phyloP scores from a whole-genome alignment of 2,329 filamentous ascomycete species.

The Coleophoma crateriformis region DNA sequence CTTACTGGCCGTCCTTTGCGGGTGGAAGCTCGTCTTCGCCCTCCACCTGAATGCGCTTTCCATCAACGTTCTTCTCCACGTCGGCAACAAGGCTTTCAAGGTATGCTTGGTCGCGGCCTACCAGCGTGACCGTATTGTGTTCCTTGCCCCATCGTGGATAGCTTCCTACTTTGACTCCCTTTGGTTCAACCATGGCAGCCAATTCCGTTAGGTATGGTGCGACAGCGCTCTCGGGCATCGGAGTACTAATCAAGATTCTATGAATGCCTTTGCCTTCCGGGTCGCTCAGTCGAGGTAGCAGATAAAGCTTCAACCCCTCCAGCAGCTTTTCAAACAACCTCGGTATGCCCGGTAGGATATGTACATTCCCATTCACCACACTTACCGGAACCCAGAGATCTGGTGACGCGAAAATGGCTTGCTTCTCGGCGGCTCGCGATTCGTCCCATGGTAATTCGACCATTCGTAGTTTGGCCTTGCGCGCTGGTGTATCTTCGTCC shows the following conservation, averaged over 20 bases:
- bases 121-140: constrained; percentile 84
- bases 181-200: constrained; percentile 64
- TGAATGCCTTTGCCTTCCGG: constrained; percentile 76
- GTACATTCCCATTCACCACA: constrained; percentile 87
- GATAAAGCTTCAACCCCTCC: constrained; percentile 64
- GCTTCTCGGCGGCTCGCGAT: constrained; percentile 55
- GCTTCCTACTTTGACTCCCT: constrained; percentile 87
- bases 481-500: constrained; percentile 73
- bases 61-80: constrained; percentile 71
- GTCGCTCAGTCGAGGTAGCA: constrained; percentile 68
- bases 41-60: constrained; percentile 63
- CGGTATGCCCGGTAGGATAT: constrained; percentile 89
- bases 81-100: constrained; percentile 76
- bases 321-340: constrained; percentile 74
- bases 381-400: constrained; percentile 87
- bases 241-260: constrained; percentile 80
- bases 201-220: constrained; percentile 79
- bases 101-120: constrained; percentile 68
- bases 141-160: constrained; percentile 90
- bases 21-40: constrained; percentile 56
- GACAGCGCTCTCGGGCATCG: constrained; percentile 78
- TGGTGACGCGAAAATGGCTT: constrained; percentile 73
- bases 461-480: constrained; percentile 85
- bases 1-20: constrained; percentile 7
- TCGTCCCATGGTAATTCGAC: constrained; percentile 77